Evolutionary conservation across 306 rosid species (phyloP).

Genomic region (Inga leiocalycina): DNA sequence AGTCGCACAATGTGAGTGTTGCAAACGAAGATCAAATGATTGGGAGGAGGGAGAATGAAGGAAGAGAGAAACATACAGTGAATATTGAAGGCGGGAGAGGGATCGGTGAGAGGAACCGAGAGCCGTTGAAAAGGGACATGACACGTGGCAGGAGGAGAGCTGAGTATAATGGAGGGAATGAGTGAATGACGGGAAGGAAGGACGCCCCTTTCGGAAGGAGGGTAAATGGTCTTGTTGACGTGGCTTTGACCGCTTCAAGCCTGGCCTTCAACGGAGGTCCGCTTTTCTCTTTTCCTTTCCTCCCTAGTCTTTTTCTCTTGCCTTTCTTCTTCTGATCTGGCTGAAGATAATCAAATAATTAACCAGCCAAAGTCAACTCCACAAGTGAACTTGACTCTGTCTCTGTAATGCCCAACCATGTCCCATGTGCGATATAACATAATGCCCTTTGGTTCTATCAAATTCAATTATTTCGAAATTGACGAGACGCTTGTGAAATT

Average conservation of each 20-base stretch:
- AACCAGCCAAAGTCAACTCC: background rate
- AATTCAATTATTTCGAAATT: background rate
- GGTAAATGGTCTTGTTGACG: background rate
- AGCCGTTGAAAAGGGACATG: background rate
- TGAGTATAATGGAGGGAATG: conserved; percentile 8
- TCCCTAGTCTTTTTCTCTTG: background rate
- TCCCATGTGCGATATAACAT: background rate
- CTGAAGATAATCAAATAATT: background rate
- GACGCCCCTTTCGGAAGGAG: conserved; percentile 35
- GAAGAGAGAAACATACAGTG: background rate
- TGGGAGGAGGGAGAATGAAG: background rate
- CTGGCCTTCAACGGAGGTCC: conserved; percentile 20
- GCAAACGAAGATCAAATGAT: background rate
- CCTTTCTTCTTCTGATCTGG: background rate
- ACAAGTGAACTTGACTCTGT: background rate
- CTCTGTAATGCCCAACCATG: background rate
- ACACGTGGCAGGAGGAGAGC: conserved; percentile 12
- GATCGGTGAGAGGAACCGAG: background rate
- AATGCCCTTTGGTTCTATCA: background rate
- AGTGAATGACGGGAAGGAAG: conserved; percentile 42
- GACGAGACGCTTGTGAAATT: background rate
- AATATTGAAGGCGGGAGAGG: conserved; percentile 6
- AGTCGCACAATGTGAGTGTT: background rate
- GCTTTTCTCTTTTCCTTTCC: background rate
- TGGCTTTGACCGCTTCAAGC: background rate